Evolutionary conservation across 345 rosid species (phyloP).

Genomic region (Erodium maritimum): DNA sequence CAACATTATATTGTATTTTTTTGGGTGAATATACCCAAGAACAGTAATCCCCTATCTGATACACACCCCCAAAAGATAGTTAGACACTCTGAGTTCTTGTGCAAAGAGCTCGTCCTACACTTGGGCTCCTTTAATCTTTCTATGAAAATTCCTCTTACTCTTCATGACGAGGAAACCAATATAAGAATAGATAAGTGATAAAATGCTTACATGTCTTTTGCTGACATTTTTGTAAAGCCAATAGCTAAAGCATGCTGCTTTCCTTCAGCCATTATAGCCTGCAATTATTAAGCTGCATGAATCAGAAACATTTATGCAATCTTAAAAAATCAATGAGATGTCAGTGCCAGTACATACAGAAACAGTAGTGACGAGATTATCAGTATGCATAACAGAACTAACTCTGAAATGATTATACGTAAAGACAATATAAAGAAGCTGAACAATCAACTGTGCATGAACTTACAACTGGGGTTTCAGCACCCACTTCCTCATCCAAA

Average conservation of each 20-base stretch:
- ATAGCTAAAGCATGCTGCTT: slow-evolving; percentile 96
- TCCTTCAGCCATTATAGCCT: slow-evolving; percentile 99
- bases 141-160: neutral
- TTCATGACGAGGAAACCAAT: neutral
- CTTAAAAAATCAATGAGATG: too few species aligned
- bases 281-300: slow-evolving; percentile 11
- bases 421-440: neutral
- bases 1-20: neutral
- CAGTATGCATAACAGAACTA: neutral
- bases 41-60: too few species aligned
- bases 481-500: slow-evolving; percentile 79
- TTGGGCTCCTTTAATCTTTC: too few species aligned
- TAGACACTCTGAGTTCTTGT: too few species aligned
- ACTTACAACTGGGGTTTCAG: slow-evolving; percentile 91
- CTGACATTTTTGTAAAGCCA: slow-evolving; percentile 97
- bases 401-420: neutral
- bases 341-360: neutral
- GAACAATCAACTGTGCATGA: neutral
- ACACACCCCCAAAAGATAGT: too few species aligned
- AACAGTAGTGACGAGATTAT: neutral
- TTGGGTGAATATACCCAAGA: neutral
- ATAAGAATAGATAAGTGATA: neutral
- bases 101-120: too few species aligned
- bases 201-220: slow-evolving; percentile 85
- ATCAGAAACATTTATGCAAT: slow-evolving; percentile 5